Base-by-base conservation (phyloP, 2,329 filamentous ascomycete species). In the Neofusicoccum kwambonambiense region DNA sequence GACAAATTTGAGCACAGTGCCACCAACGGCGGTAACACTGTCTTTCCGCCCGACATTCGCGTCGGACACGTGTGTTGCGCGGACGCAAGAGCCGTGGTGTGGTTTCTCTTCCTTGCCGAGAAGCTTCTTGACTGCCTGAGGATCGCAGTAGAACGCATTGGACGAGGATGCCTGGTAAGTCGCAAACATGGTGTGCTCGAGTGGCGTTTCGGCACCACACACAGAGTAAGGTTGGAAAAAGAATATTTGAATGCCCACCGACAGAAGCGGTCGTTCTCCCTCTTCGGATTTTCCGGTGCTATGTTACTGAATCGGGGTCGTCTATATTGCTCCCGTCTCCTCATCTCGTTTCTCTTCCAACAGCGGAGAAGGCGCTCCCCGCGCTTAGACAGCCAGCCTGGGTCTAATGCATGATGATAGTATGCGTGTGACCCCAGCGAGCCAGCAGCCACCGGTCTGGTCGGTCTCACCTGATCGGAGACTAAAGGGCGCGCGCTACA, bases 1-100 rank as follows among this genome's bases (percentile, higher is more conserved):
- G 51, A 94, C 90, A 19, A 86, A 83, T 45, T 86, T 89, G 69
- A 47, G 4, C 11, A 7, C 31, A 9, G 42, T 22, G 8, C 22
- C 54, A 5, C 37, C 17, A 15, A 42, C 19, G 11, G 13, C 15
- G 9, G n/a, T 19, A 27, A 15, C 12, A 27, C 34, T 17, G 13
- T 11, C n/a, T 13, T 44, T 8, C 13, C 17, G 17, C 6, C 41
- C 31, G 15, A 9, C 19, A 13, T 45, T 12, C 13, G 41, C 5
- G 11, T 34, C 22, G 27, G 22, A 3, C 4, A n/a, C 39, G 27
- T 58, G 8, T 15, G 39, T 12, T 3, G 41, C 15, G 13, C 13
- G 19, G 17, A 31, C 22, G 27, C 22, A 7, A 6, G 41, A 9
- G 31, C 22, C 15, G 27, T 6, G 27, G n/a, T 9, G 19, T 17